phyloP scores from a whole-genome alignment of 176 grass and related monocot genomes.

The Eremochloa ophiuroides region DNA sequence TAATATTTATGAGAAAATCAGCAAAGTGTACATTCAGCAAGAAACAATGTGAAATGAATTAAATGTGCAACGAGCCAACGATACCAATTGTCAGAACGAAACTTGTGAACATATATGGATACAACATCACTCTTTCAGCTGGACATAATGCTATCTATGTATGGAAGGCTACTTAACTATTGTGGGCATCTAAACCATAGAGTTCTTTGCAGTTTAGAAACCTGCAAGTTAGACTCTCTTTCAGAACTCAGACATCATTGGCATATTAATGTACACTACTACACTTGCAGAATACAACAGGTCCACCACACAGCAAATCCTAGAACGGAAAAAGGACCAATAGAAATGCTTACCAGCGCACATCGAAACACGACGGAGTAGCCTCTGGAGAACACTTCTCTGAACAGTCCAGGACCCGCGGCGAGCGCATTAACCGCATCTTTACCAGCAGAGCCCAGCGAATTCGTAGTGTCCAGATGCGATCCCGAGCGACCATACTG shows the following conservation, averaged over 20 bases:
- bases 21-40: not conserved
- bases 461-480: conserved; percentile 67
- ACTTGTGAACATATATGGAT: not conserved
- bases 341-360: conserved; percentile 43
- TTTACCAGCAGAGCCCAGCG: conserved; percentile 26
- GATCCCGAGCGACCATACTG: conserved; percentile 90
- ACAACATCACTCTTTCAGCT: not conserved
- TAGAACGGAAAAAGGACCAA: conserved; percentile 2
- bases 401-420: conserved; percentile 55
- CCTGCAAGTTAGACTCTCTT: conserved; percentile 8
- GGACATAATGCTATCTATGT: not conserved
- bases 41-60: not conserved
- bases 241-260: not conserved
- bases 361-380: conserved; percentile 74
- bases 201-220: not conserved
- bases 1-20: not conserved
- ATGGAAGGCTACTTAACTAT: not conserved
- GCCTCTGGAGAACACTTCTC: conserved; percentile 66
- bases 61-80: not conserved
- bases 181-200: not conserved
- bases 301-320: not conserved
- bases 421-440: not conserved
- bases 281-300: not conserved
- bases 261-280: not conserved
- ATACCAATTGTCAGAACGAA: not conserved